Conservation (phyloP, 179 eudicot species). For the Patellifolia procumbens region DNA sequence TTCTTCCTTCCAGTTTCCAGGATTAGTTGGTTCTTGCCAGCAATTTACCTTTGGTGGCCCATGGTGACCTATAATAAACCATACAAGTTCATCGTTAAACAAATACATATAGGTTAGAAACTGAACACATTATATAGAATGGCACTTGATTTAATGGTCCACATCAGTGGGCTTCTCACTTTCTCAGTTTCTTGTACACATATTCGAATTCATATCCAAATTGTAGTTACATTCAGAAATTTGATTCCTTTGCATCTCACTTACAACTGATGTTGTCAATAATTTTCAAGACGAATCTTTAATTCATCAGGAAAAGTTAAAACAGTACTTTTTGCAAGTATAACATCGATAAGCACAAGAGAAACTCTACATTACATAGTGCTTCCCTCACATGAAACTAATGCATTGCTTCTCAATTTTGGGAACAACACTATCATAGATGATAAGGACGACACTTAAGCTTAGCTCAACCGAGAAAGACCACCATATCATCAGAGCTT, state of each 20-base stretch:
- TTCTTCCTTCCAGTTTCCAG: constrained; percentile 73
- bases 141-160: background rate
- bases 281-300: background rate
- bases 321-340: too few species aligned
- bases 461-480: background rate
- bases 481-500: background rate
- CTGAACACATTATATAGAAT: background rate
- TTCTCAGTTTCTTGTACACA: too few species aligned
- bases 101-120: background rate
- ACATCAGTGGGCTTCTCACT: background rate
- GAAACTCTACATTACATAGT: background rate
- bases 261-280: background rate
- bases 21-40: constrained; percentile 68
- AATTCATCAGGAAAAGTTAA: background rate
- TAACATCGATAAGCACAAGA: background rate
- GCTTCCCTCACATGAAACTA: background rate
- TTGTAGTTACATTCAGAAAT: background rate
- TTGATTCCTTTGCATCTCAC: background rate
- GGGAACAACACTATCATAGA: background rate
- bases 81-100: background rate
- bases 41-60: constrained; percentile 57
- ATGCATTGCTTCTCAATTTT: background rate
- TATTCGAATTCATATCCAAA: background rate
- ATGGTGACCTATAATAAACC: constrained; percentile 48
- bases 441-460: background rate